phyloP scores from a whole-genome alignment of 2,329 filamentous ascomycete species.

The Acrodontium crateriforme region DNA sequence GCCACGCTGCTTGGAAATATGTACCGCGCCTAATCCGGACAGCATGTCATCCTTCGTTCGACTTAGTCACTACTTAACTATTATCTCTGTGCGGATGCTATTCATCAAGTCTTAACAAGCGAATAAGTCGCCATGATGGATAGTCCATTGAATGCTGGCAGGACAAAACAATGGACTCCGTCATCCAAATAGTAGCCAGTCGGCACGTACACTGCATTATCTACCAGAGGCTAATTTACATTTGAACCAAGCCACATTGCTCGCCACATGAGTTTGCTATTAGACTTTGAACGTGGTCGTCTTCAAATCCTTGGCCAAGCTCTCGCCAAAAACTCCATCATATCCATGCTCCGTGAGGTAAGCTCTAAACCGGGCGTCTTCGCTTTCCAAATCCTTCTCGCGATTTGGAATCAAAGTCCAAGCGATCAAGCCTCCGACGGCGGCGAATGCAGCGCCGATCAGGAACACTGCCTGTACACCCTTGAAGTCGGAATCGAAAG shows the following conservation, averaged over 20 bases:
- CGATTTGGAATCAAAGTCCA: slow-evolving; percentile 36
- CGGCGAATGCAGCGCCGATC: slow-evolving; percentile 37
- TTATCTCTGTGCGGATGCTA: no score
- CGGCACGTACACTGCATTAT: no score
- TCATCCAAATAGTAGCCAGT: no score
- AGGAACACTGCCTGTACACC: slow-evolving; percentile 38
- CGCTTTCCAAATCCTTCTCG: slow-evolving; percentile 28
- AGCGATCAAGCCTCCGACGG: slow-evolving; percentile 31
- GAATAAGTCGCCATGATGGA: no score
- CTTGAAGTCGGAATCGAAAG: slow-evolving; percentile 18
- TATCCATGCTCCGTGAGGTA: slow-evolving; percentile 32
- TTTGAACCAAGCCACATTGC: background rate
- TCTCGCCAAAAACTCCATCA: slow-evolving; percentile 6
- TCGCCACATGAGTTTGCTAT: background rate
- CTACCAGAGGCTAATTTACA: no score
- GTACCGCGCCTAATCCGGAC: no score
- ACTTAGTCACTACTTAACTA: no score
- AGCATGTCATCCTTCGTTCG: no score
- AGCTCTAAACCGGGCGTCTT: slow-evolving; percentile 31
- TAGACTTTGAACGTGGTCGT: slow-evolving; percentile 3
- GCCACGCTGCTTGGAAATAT: no score
- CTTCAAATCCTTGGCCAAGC: slow-evolving; percentile 7
- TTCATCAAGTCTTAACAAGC: no score
- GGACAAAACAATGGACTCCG: no score
- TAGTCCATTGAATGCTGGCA: no score